Evolutionary conservation across 1,139 yeast genomes (phyloP).

Genomic region (Nakaseomyces sp.): DNA sequence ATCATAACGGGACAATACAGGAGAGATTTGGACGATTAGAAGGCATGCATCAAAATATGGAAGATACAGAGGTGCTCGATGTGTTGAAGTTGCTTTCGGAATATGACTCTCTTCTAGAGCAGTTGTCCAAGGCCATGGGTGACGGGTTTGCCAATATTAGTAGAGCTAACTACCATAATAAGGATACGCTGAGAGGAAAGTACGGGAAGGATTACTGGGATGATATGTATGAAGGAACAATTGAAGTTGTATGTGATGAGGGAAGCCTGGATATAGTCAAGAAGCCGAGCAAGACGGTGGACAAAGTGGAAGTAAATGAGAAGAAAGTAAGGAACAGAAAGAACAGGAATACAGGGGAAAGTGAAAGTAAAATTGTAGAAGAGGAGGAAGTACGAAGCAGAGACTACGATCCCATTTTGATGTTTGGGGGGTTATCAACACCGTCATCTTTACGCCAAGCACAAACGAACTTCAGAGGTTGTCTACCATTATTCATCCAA

Average conservation of each 20-base stretch:
- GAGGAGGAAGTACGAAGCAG: conserved; percentile 4
- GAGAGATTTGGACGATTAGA: no score
- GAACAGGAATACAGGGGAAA: not conserved
- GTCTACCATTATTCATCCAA: conserved; percentile 18
- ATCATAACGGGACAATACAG: no score
- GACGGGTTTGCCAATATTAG: conserved; percentile 25
- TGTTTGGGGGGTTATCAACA: conserved; percentile 27
- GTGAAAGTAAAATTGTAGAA: not conserved
- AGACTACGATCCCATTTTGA: conserved; percentile 22
- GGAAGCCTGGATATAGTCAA: conserved; percentile 8
- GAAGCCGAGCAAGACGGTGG: conserved; percentile 4
- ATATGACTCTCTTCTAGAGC: conserved; percentile 26
- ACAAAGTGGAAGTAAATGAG: conserved; percentile 7
- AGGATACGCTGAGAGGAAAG: conserved; percentile 25
- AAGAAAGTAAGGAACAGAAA: not conserved
- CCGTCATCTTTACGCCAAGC: conserved; percentile 24
- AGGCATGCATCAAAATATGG: no score
- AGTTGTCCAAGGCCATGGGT: conserved; percentile 19
- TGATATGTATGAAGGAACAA: conserved; percentile 22
- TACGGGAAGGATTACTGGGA: conserved; percentile 30
- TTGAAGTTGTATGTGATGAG: conserved; percentile 11
- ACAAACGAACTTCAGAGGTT: conserved; percentile 24
- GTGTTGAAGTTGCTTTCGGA: conserved; percentile 17
- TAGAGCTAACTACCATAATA: conserved; percentile 29
- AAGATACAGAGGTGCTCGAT: conserved; percentile 8